phyloP scores from a whole-genome alignment of 2,329 filamentous ascomycete species.

The Dryadomyces quercivorus region DNA sequence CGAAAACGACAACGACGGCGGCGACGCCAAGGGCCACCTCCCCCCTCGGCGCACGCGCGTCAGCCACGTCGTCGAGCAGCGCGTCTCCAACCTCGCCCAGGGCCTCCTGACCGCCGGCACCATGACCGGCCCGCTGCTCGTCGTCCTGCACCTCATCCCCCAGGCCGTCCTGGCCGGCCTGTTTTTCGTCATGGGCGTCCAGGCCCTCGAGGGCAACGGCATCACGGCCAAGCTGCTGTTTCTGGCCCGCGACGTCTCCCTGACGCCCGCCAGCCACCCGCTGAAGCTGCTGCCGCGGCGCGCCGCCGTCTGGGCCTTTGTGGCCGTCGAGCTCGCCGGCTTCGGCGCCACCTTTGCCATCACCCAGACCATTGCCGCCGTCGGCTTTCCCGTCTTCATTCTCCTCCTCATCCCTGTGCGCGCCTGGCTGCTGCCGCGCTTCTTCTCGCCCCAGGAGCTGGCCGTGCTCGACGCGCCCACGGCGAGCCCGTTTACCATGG shows the following conservation, averaged over 20 bases:
- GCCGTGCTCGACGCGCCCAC: slow-evolving; percentile 57
- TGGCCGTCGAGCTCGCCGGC: slow-evolving; percentile 52
- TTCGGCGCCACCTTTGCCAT: slow-evolving; percentile 74
- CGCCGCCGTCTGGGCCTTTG: slow-evolving; percentile 58
- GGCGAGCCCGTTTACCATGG: slow-evolving; percentile 64
- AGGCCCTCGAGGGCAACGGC: slow-evolving; percentile 64
- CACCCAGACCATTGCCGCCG: slow-evolving; percentile 68
- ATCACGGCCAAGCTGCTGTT: slow-evolving; percentile 67
- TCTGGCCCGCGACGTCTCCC: slow-evolving; percentile 47
- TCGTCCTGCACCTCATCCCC: slow-evolving; percentile 65
- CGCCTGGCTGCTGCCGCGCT: slow-evolving; percentile 48
- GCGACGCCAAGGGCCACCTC: slow-evolving; percentile 9
- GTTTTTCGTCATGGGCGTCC: slow-evolving; percentile 76
- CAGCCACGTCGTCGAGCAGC: slow-evolving; percentile 63
- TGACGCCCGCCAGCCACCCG: slow-evolving; percentile 48
- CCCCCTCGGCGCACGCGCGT: slow-evolving; percentile 28
- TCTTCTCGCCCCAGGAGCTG: slow-evolving; percentile 50
- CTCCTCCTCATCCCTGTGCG: slow-evolving; percentile 55
- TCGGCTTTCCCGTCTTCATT: slow-evolving; percentile 69
- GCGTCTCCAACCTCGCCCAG: slow-evolving; percentile 65
- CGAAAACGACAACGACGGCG: background rate
- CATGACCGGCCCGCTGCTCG: slow-evolving; percentile 62
- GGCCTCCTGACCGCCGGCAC: slow-evolving; percentile 67
- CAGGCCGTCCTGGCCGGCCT: slow-evolving; percentile 69
- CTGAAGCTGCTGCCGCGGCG: slow-evolving; percentile 50